Base-by-base conservation (phyloP, 306 rosid genomes). In the Mimosa bimucronata region DNA sequence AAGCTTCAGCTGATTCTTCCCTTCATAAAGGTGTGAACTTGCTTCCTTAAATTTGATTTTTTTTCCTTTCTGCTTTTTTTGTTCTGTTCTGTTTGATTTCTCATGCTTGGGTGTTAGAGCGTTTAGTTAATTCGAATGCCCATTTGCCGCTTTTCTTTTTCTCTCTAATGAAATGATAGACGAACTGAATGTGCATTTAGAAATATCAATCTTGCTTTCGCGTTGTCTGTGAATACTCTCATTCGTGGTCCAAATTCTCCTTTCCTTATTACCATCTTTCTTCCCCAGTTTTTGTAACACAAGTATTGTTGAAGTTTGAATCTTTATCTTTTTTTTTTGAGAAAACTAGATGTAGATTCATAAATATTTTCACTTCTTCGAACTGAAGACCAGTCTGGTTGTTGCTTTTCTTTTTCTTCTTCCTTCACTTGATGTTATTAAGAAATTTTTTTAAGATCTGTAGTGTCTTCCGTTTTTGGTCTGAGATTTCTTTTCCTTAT, bases 21-120 rank as follows among this genome's bases (percentile, higher is more conserved):
- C 44, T 6, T 14, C 2, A 12, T 48, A 7, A 31, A 75, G 87
- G 84, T 84, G 37, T 84, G 37, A 57, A 31, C 71, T 80, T 41
- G 16, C 77, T 60, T 13, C 14, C 77, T 26, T 48, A 28, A 38
- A 3, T 68, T 73, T 46, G 16, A 9, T 7, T 2, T n/a, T n/a
- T 26, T 19, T 19, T 45, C 44, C n/a, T n/a, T n/a, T n/a, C n/a
- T n/a, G n/a, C n/a, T n/a, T n/a, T 48, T 40, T 46, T 40, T 34
- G 29, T 29, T 79, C 30, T 73, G 3, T 60, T 19, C 66, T 44
- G 72, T 25, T 69, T 64, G 72, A 50, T 67, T 60, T 74, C 34
- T 67, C 34, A 19, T 70, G 5, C 42, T 12, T 42, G 52, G 11
- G 15, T 78, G 10, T 37, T 18, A 3, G 9, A 66, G 28, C 14